Percentiles rank a stretch among this genome's conserved stretches.
phyloP scores from a whole-genome alignment of 1,139 yeast genomes.

The Pneumocystis sp. region DNA sequence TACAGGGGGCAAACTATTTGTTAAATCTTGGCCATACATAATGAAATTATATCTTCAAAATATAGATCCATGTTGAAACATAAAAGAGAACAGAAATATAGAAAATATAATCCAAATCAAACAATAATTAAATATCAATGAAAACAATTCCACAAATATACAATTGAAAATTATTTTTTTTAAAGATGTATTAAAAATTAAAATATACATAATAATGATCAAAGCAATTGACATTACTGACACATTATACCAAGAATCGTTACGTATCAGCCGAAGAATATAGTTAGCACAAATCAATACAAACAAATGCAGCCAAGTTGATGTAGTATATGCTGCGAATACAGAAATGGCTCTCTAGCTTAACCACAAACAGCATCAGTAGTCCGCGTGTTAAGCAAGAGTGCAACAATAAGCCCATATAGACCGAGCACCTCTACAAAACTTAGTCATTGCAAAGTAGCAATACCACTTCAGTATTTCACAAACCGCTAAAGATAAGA shows the following conservation, averaged over 20 bases:
- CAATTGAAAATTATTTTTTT: not conserved
- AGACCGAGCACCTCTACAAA: constrained; percentile 80
- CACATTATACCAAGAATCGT: not conserved
- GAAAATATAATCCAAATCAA: not conserved
- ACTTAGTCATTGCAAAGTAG: constrained; percentile 26
- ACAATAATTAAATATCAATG: not conserved
- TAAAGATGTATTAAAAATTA: not conserved
- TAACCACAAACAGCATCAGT: constrained; percentile 36
- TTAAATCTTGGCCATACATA: not conserved
- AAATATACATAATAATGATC: not conserved
- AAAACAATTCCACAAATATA: not conserved
- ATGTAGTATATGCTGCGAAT: not conserved
- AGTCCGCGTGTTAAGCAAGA: constrained; percentile 91
- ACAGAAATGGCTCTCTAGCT: not conserved
- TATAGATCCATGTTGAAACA: not conserved
- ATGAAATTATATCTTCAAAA: not conserved
- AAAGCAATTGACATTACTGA: not conserved
- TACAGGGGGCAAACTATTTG: not conserved
- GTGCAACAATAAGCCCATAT: constrained; percentile 88
- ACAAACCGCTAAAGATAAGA: not conserved
- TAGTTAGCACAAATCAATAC: not conserved
- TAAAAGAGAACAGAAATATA: not conserved
- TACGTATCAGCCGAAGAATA: not conserved
- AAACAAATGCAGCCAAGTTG: not conserved
- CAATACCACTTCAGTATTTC: not conserved